A percentile compares a stretch with the other conserved stretches of the same genome.
Conservation (phyloP, 148 eudicot genomes). For the Chenopodium formosanum region DNA sequence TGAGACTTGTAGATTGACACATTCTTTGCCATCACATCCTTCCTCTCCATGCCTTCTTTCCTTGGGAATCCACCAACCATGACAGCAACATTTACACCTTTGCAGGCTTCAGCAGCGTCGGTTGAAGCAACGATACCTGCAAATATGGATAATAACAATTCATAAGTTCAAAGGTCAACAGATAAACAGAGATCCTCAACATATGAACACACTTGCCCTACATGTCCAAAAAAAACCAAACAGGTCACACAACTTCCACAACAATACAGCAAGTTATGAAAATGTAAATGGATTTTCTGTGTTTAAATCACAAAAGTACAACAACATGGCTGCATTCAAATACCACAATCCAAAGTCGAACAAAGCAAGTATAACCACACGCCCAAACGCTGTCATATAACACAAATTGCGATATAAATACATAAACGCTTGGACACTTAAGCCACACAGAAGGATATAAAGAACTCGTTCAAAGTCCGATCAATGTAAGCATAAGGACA, state of each 20-base stretch:
- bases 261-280: background rate
- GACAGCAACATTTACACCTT: slow-evolving; percentile 80
- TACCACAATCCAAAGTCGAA: no score
- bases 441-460: background rate
- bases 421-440: background rate
- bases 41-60: slow-evolving; percentile 97
- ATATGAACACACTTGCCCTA: slow-evolving; percentile 39
- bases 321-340: no score
- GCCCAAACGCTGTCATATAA: background rate
- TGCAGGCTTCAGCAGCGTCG: slow-evolving; percentile 88
- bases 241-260: slow-evolving; percentile 6
- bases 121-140: slow-evolving; percentile 94
- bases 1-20: slow-evolving; percentile 90
- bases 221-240: slow-evolving; percentile 20
- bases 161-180: background rate
- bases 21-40: slow-evolving; percentile 94
- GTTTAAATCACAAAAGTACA: background rate
- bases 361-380: background rate
- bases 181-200: background rate
- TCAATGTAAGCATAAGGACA: no score
- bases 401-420: background rate
- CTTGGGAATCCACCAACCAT: slow-evolving; percentile 99
- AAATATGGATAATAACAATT: background rate
- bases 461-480: background rate
- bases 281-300: no score